A percentile compares a stretch with the other conserved stretches of the same genome.
phyloP scores from a whole-genome alignment of 768 basidiomycete species.

The Termitomyces titanicus region DNA sequence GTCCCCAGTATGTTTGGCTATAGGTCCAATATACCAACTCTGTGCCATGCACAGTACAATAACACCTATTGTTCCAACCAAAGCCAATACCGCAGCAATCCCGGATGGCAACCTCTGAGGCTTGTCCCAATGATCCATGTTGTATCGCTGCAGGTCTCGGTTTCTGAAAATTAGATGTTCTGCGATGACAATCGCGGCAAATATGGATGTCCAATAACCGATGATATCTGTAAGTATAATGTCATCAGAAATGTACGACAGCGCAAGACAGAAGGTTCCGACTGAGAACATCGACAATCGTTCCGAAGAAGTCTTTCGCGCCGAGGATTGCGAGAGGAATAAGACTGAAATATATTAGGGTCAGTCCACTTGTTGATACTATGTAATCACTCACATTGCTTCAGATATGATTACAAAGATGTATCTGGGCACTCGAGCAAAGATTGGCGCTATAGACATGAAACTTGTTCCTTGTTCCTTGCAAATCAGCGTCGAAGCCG shows the following conservation, averaged over 20 bases:
- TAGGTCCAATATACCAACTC: constrained; percentile 67
- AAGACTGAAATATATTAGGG: constrained; percentile 32
- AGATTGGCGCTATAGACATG: constrained; percentile 57
- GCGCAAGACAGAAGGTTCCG: constrained; percentile 19
- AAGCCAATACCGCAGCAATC: constrained; percentile 53
- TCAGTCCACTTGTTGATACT: neutral
- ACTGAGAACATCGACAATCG: constrained; percentile 65
- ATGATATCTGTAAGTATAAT: constrained; percentile 28
- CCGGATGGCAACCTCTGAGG: constrained; percentile 56
- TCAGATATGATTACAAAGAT: constrained; percentile 58
- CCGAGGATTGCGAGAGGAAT: constrained; percentile 73
- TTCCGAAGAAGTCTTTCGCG: constrained; percentile 57
- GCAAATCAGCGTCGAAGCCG: neutral
- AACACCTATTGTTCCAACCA: constrained; percentile 47
- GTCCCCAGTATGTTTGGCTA: constrained; percentile 62
- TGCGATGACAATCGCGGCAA: constrained; percentile 52
- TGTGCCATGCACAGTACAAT: constrained; percentile 69
- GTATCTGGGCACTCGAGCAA: constrained; percentile 62
- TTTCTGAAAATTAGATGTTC: constrained; percentile 69
- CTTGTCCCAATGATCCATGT: constrained; percentile 51
- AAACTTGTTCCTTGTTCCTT: constrained; percentile 45
- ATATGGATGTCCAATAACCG: constrained; percentile 60
- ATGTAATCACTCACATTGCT: constrained; percentile 51
- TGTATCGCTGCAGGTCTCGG: constrained; percentile 44
- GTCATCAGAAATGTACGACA: neutral